Percentiles rank a stretch among this genome's conserved stretches.
Conservation (phyloP, 331 rosid species). For the Telfairia occidentalis region DNA sequence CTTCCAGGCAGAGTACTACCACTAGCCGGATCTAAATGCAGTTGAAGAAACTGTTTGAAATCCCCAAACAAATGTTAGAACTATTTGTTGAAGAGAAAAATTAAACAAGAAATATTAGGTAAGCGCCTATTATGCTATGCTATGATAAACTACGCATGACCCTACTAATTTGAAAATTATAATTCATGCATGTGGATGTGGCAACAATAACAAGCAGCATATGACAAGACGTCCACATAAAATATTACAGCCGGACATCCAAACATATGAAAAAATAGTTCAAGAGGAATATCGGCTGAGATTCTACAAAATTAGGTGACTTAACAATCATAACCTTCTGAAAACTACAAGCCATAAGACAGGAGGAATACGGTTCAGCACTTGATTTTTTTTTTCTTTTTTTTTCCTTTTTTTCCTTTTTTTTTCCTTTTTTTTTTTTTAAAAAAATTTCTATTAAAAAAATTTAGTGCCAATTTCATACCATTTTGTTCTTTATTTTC, state of each 20-base stretch:
- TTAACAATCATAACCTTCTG: background rate
- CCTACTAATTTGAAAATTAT: background rate
- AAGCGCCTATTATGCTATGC: background rate
- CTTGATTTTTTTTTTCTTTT: background rate
- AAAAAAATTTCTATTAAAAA: background rate
- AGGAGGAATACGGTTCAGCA: background rate
- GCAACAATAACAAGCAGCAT: background rate
- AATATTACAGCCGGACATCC: background rate
- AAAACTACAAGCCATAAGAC: background rate
- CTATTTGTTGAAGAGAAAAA: constrained; percentile 14
- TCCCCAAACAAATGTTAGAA: constrained; percentile 29
- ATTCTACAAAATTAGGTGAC: background rate
- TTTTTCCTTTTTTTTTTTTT: background rate
- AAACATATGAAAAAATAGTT: background rate
- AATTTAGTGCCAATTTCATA: background rate
- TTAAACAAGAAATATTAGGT: background rate
- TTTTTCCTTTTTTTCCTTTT: background rate
- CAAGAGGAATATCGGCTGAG: background rate
- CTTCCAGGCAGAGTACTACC: constrained; percentile 56
- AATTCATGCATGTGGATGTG: background rate
- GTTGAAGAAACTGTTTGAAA: constrained; percentile 76
- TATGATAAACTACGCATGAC: background rate
- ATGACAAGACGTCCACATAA: background rate
- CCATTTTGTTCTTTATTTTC: background rate
- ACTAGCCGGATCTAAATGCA: constrained; percentile 93